Evolutionary conservation across 2,329 filamentous ascomycete genomes (phyloP), one percentile per base, ranked within the genome.

Genomic region (Geosmithia flava): DNA sequence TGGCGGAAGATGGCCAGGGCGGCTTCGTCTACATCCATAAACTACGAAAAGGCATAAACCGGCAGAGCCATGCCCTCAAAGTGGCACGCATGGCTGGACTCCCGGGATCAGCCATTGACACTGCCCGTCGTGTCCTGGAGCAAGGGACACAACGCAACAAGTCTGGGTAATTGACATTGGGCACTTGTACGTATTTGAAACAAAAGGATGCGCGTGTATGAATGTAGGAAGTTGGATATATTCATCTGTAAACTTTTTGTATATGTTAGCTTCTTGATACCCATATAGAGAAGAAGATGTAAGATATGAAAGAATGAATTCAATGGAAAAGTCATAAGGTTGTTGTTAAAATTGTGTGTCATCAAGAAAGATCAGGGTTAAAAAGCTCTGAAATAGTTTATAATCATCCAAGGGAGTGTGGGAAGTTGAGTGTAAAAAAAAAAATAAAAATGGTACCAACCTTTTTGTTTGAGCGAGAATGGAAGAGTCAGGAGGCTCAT

Each of bases 71-170:
- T 67, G 93, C 94, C 17, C 69, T 98, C 51, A 97, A 96, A 60
- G 93, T 98, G n/a, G 93, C 93, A 2, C 76, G 76, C 53, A 68
- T 97, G 55, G 94, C 93, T 6, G 90, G 88, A 1, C 58, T 96
- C 56, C 90, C 90, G 1, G 78, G 82, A 51, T 69, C 74, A 43
- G 87, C 84, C 3, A 79, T 96, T 48, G 66, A 69, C 20, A 70
- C 87, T 53, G 90, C 91, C 6, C 70, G 65, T 47, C 62, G 69
- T 39, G 73, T 87, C 8, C 66, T 89, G 43, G 55, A 56, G 40
- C 47, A 50, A 46, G 37, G 54, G 20, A 17, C 42, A 41, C 17
- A 27, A n/a, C 3, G 47, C 19, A 43, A 7, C 10, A n/a, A 7
- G 23, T 8, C 23, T 8, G 23, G 23, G 8, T 8, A 27, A 8